Conservation (phyloP, 1,284 basidiomycete genomes). For the Trichosporon faecale region DNA sequence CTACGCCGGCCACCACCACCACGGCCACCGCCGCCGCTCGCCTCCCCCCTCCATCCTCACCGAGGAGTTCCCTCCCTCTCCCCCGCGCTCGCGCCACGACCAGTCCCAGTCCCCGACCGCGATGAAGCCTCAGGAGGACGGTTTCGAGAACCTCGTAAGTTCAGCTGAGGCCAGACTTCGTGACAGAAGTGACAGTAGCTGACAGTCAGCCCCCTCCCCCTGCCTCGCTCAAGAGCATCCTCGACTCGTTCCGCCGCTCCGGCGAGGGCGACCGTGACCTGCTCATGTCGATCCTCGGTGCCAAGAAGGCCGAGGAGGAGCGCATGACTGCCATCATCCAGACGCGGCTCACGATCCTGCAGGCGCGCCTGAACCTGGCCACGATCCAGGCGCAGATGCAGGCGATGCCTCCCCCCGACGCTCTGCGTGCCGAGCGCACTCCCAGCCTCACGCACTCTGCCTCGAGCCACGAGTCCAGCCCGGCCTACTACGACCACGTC, state of each 20-base stretch:
- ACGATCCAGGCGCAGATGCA: conserved; percentile 25
- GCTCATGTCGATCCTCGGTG: conserved; percentile 79
- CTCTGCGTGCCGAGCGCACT: conserved; percentile 18
- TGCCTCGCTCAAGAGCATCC: conserved; percentile 74
- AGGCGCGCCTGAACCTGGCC: conserved; percentile 39
- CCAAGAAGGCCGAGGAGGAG: conserved; percentile 81
- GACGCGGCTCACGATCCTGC: conserved; percentile 47
- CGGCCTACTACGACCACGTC: conserved; percentile 17
- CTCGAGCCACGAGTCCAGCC: conserved; percentile 1
- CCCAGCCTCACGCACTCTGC: conserved; percentile 16
- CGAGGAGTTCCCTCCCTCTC: conserved; percentile 37
- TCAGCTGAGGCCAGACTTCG: conserved; percentile 16
- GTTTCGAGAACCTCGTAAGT: conserved; percentile 50
- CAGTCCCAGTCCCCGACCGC: conserved; percentile 34
- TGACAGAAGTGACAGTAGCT: not conserved
- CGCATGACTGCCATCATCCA: conserved; percentile 49
- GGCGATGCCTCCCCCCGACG: conserved; percentile 1
- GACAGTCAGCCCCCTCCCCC: conserved; percentile 56
- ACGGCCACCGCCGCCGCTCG: conserved; percentile 11
- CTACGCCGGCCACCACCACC: conserved; percentile 11
- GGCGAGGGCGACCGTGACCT: conserved; percentile 87
- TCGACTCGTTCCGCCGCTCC: conserved; percentile 72
- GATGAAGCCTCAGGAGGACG: conserved; percentile 36
- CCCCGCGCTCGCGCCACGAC: conserved; percentile 43
- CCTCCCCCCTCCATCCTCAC: conserved; percentile 3